Evolutionary conservation across 805 yeast species (phyloP).

Genomic region (Candida patagonica): DNA sequence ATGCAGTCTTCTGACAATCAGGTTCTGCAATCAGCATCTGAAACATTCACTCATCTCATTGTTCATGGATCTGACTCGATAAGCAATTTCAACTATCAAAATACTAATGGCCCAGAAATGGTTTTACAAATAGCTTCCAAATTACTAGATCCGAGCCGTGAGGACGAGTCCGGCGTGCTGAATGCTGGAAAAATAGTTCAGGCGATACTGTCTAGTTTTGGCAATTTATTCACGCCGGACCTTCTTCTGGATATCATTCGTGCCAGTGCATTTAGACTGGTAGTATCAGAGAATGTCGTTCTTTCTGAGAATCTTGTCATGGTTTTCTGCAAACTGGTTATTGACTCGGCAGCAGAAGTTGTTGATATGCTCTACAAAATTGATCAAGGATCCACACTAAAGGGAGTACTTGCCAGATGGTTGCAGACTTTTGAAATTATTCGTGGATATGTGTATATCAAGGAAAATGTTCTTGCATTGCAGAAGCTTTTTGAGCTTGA

Average conservation of each 20-base stretch:
- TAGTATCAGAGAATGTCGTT: conserved; percentile 55
- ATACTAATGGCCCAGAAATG: conserved; percentile 37
- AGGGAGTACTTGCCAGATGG: conserved; percentile 68
- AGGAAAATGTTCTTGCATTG: conserved; percentile 58
- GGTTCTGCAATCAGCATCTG: conserved; percentile 67
- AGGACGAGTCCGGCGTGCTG: conserved; percentile 70
- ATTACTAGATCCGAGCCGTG: conserved; percentile 56
- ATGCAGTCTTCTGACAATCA: conserved; percentile 57
- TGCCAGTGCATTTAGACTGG: conserved; percentile 62
- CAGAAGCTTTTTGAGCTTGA: conserved; percentile 53
- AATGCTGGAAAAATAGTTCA: conserved; percentile 63
- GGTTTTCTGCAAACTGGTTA: conserved; percentile 65
- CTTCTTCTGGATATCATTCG: conserved; percentile 48
- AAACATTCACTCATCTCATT: conserved; percentile 56
- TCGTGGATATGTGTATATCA: conserved; percentile 67
- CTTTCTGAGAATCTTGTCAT: conserved; percentile 64
- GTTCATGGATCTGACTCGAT: conserved; percentile 28
- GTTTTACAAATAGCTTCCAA: conserved; percentile 59
- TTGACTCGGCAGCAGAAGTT: conserved; percentile 52
- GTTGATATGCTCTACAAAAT: conserved; percentile 48
- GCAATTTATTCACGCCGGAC: conserved; percentile 28
- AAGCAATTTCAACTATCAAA: background rate
- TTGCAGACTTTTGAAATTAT: conserved; percentile 70
- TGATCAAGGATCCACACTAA: conserved; percentile 34
- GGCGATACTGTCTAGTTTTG: conserved; percentile 47